Evolutionary conservation across 2,329 filamentous ascomycete species (phyloP), one percentile per base, ranked within the genome.

Genomic region (Rhynchosporium secalis): DNA sequence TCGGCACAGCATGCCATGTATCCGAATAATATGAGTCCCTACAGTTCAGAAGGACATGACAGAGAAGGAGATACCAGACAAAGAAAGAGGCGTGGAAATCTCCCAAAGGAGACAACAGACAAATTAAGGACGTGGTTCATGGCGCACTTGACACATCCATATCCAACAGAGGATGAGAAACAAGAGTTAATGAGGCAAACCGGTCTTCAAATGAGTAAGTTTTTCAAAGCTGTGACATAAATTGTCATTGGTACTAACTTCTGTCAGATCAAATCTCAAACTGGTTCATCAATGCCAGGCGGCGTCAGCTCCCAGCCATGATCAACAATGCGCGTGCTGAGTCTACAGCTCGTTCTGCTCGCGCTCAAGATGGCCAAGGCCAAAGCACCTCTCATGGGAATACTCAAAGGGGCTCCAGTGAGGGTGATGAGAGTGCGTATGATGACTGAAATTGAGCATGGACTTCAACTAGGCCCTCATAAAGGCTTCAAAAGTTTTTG

Each of bases 51-150:
- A 15, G 56, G 62, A 33, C 57, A 40, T 20, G 67, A 70, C 31
- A 33, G 52, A 2, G 58, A 54, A 12, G 40, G 8, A 9, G 71
- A 72, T 13, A 67, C 20, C 40, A 70, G 70, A 46, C 68, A 67
- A 49, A 62, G 84, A 38, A 87, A 86, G 74, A 82, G 92, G 58
- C 83, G 92, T 45, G 92, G 92, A 1, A 96, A 96, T 72, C 80
- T 96, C 3, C 92, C 92, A n/a, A 96, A 96, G 73, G 89, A 92
- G 60, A 91, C 91, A 0, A 96, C 92, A 0, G 90, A 93, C 72
- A 87, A 90, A 68, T 80, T 96, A 46, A 85, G 90, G 59, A 80
- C 84, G 0, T 96, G 92, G 92, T 93, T 96, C 68, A 77, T 87
- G 57, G 81, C 82, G n/a, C 89, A 95, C 74, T 76, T 92, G 7